phyloP scores from a whole-genome alignment of 2,329 filamentous ascomycete genomes.

The Venturiaceae sp. region DNA sequence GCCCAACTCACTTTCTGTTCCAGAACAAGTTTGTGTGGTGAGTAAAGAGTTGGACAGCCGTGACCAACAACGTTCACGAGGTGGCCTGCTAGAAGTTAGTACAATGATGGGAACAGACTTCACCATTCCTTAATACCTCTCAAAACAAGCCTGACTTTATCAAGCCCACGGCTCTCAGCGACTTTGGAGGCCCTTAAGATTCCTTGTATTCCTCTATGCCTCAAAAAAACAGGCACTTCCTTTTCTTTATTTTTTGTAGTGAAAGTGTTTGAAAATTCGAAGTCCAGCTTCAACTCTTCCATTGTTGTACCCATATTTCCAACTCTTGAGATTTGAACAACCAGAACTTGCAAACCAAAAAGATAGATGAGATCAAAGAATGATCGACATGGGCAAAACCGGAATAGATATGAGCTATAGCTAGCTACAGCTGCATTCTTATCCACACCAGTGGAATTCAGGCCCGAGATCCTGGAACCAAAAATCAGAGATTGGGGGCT shows the following conservation, averaged over 20 bases:
- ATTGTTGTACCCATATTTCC: not conserved
- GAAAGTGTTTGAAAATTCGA: constrained; percentile 7
- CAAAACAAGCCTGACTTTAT: constrained; percentile 8
- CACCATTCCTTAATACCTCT: constrained; percentile 3
- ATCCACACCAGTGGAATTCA: not conserved
- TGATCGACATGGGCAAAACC: not conserved
- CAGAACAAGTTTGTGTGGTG: constrained; percentile 1
- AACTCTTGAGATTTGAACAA: not conserved
- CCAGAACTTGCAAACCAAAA: not conserved
- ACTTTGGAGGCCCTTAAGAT: not conserved
- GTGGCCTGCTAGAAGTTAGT: not conserved
- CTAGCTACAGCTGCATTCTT: not conserved
- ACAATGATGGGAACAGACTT: not conserved
- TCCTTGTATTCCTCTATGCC: constrained; percentile 4
- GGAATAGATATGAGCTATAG: not conserved
- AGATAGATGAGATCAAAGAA: not conserved
- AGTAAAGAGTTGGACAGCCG: not conserved
- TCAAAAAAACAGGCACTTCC: constrained; percentile 4
- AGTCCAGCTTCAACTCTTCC: constrained; percentile 2
- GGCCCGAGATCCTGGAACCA: not conserved
- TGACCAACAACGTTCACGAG: constrained; percentile 6
- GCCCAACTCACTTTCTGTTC: not conserved
- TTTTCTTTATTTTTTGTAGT: not conserved
- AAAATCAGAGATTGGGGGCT: not conserved
- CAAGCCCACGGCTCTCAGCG: not conserved